Conservation (phyloP, 2,329 filamentous ascomycete genomes). For the Zymoseptoria pseudotritici region DNA sequence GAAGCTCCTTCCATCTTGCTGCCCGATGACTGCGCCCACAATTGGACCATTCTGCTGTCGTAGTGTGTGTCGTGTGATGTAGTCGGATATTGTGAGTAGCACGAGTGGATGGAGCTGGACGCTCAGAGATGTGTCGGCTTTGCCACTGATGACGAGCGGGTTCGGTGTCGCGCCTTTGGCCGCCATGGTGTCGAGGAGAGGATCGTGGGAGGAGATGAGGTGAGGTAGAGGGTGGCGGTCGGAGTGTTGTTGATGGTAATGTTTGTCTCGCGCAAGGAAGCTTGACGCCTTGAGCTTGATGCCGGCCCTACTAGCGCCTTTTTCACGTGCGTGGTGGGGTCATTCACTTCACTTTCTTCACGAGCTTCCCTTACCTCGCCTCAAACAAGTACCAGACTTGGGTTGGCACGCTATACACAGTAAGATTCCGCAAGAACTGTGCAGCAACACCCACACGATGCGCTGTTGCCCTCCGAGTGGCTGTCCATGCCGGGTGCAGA, state of each 20-base stretch:
- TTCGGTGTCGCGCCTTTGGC: slow-evolving; percentile 27
- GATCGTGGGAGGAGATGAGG: neutral
- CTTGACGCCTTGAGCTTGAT: neutral
- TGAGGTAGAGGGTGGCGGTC: neutral
- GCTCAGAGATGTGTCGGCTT: slow-evolving; percentile 65
- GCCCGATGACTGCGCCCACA: slow-evolving; percentile 80
- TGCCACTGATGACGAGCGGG: slow-evolving; percentile 37
- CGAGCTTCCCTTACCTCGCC: neutral
- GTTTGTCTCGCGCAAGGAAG: neutral
- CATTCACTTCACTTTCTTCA: neutral
- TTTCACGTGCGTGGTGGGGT: neutral
- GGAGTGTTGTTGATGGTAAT: neutral
- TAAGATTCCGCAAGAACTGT: neutral
- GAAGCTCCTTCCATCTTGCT: slow-evolving; percentile 82
- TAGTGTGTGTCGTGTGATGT: slow-evolving; percentile 83
- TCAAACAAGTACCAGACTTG: neutral
- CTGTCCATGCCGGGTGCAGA: neutral
- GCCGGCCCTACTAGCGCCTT: neutral
- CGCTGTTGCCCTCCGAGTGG: neutral
- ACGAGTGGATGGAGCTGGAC: slow-evolving; percentile 87
- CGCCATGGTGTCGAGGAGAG: slow-evolving; percentile 27
- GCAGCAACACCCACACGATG: neutral
- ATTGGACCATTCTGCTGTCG: slow-evolving; percentile 68
- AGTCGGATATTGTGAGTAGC: slow-evolving; percentile 92
- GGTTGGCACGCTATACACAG: neutral